A percentile compares a stretch with the other conserved stretches of the same genome.
These are phyloP conservation scores for Microsporum canis DNA, from an alignment of 2,329 filamentous ascomycete genomes.

Conservation along the genomic window DNA sequence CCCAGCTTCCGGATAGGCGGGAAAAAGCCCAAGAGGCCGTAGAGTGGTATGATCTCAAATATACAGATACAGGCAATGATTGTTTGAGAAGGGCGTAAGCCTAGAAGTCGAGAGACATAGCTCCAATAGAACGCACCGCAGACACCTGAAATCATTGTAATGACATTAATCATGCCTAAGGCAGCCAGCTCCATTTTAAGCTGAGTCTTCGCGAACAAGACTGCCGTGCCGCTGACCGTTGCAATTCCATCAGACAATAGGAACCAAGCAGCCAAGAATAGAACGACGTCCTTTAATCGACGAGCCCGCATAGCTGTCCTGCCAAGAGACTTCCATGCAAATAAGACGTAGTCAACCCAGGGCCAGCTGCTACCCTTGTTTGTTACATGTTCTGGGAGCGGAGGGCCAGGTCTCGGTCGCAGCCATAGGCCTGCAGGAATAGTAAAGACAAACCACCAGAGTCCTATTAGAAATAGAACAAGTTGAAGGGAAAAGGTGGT, in stretches of 20 bases:
- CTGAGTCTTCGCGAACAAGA: conserved; percentile 89
- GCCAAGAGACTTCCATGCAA: conserved; percentile 78
- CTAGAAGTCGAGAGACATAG: conserved; percentile 57
- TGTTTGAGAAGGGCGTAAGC: conserved; percentile 68
- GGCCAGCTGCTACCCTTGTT: conserved; percentile 33
- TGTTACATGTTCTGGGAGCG: conserved; percentile 42
- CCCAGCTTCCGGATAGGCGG: conserved; percentile 65
- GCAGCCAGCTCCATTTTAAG: conserved; percentile 81
- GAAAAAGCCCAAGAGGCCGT: conserved; percentile 79
- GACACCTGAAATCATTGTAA: conserved; percentile 73
- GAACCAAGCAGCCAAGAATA: conserved; percentile 90
- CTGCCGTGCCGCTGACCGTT: conserved; percentile 86
- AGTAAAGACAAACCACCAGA: conserved; percentile 90
- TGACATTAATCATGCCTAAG: conserved; percentile 84
- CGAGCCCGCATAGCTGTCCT: conserved; percentile 66
- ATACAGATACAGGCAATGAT: conserved; percentile 83
- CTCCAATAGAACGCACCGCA: conserved; percentile 85
- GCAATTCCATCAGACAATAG: conserved; percentile 87
- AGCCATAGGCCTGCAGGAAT: conserved; percentile 82
- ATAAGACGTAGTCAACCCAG: conserved; percentile 62
- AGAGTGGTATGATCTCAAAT: conserved; percentile 86
- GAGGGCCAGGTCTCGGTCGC: conserved; percentile 76
- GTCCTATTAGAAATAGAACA: conserved; percentile 73
- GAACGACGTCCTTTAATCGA: conserved; percentile 62
- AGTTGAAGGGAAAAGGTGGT: conserved; percentile 77